Evolutionary conservation across 305 asterid genomes (phyloP), one percentile per base, ranked within the genome.

Genomic region (Plantago coronopus): DNA sequence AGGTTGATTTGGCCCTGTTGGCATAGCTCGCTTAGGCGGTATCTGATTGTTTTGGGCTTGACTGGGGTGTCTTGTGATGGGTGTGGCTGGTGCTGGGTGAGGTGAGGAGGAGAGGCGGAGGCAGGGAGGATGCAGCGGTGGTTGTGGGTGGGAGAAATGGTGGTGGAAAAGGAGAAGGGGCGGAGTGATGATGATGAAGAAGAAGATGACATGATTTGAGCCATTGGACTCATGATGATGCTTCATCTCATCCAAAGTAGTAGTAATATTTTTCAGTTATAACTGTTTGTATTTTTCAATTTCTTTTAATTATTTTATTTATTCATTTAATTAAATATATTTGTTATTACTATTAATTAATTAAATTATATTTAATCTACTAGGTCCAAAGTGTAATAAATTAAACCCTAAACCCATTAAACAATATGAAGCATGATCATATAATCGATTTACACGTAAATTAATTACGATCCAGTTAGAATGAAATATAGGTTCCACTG

Each of bases 11-110:
- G 70, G 29, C 84, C 86, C 16, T 77, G 59, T 69, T 69, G 47
- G 76, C 89, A 82, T 62, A 79, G 79, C 67, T 79, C 69, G 50
- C 80, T 77, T 65, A 82, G 61, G 3, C 89, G 86, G 68, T 68
- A 79, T 0, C 89, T 78, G 62, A 82, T 82, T 14, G 89, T 82
- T 71, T 68, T 79, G 72, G 81, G 64, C 60, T 77, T 73, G 61
- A 67, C 48, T 21, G 68, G 57, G 54, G 75, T 48, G 16, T 54
- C 55, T 16, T 37, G 48, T 47, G 47, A 62, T 43, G 65, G 48
- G 58, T 7, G 63, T 61, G 70, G 68, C 22, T 49, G 59, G 72
- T 25, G 14, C 10, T 34, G 40, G 13, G 12, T 6, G 40, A 34
- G 12, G 9, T 34, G 40, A 9, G 74, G 70, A 61, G 43, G 65